phyloP scores from a whole-genome alignment of 495 filamentous ascomycete species.

The Neurospora sp. region DNA sequence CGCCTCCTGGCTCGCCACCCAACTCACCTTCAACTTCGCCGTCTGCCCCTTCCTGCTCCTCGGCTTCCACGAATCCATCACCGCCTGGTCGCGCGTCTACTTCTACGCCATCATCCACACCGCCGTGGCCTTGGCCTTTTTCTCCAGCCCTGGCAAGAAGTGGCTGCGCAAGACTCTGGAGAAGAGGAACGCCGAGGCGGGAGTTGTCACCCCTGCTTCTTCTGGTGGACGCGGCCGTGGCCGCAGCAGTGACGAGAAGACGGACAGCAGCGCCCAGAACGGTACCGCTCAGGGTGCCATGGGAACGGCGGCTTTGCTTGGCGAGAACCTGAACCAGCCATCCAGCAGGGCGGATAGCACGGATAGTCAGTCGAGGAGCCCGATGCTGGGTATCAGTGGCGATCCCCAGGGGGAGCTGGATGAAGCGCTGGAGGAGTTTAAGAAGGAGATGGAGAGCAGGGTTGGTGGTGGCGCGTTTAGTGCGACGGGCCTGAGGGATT shows the following conservation, averaged over 20 bases:
- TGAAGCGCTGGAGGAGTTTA: conserved; percentile 69
- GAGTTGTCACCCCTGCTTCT: conserved; percentile 7
- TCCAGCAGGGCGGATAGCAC: conserved; percentile 22
- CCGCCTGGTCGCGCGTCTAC: conserved; percentile 76
- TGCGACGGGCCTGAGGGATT: not conserved
- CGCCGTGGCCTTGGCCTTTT: conserved; percentile 56
- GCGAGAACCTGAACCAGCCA: conserved; percentile 5
- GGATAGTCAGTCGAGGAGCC: conserved; percentile 34
- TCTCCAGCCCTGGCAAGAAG: conserved; percentile 64
- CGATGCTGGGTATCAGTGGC: conserved; percentile 64
- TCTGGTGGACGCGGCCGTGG: not conserved
- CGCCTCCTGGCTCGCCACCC: conserved; percentile 67
- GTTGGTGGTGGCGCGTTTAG: conserved; percentile 27
- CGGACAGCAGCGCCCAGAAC: not conserved
- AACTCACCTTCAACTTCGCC: conserved; percentile 72
- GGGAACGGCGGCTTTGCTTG: not conserved
- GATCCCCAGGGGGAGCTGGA: conserved; percentile 71
- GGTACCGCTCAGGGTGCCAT: not conserved
- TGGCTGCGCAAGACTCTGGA: conserved; percentile 51
- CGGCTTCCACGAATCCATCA: conserved; percentile 51
- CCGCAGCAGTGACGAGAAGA: not conserved
- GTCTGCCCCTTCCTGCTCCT: conserved; percentile 78
- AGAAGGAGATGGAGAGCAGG: conserved; percentile 43
- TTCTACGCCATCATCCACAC: conserved; percentile 72
- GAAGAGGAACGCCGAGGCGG: conserved; percentile 36